A percentile compares a stretch with the other conserved stretches of the same genome.
Evolutionary conservation across 306 rosid species (phyloP).

Genomic region (Leucaena leucocephala): DNA sequence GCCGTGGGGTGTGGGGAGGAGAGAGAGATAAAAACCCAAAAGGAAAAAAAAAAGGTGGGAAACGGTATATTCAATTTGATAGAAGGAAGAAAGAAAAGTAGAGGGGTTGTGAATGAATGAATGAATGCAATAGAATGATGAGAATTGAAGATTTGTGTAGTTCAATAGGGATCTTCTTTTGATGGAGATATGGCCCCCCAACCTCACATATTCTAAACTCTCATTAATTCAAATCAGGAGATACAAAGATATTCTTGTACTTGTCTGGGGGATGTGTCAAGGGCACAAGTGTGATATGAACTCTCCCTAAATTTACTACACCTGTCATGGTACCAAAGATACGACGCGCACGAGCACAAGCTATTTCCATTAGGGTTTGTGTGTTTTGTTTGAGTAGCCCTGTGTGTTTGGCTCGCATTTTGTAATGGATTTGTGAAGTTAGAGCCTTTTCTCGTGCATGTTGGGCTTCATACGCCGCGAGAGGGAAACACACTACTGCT

Average conservation of each 20-base stretch:
- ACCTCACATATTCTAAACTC: conserved; percentile 4
- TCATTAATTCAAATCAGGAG: background rate
- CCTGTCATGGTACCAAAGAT: conserved; percentile 28
- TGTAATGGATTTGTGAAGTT: conserved; percentile 40
- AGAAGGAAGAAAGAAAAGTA: conserved; percentile 29
- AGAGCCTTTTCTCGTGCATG: conserved; percentile 43
- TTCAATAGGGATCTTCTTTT: conserved; percentile 41
- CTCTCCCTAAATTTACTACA: conserved; percentile 6
- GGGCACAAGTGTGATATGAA: conserved; percentile 51
- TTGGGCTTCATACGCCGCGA: conserved; percentile 29
- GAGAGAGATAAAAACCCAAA: background rate
- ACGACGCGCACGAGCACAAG: background rate
- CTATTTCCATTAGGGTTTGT: conserved; percentile 59
- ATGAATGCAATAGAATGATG: conserved; percentile 51
- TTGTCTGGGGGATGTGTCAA: conserved; percentile 9
- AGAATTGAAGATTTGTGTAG: conserved; percentile 21
- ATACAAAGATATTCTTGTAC: conserved; percentile 40
- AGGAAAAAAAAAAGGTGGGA: conserved; percentile 17
- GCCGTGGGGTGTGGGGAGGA: conserved; percentile 8
- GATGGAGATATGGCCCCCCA: conserved; percentile 34
- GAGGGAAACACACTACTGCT: conserved; percentile 22
- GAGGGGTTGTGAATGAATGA: conserved; percentile 43
- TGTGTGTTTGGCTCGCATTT: conserved; percentile 25
- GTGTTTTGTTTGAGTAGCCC: conserved; percentile 38
- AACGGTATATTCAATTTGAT: conserved; percentile 40